Evolutionary conservation across 306 rosid genomes (phyloP).

Genomic region (Trifolium dubium): DNA sequence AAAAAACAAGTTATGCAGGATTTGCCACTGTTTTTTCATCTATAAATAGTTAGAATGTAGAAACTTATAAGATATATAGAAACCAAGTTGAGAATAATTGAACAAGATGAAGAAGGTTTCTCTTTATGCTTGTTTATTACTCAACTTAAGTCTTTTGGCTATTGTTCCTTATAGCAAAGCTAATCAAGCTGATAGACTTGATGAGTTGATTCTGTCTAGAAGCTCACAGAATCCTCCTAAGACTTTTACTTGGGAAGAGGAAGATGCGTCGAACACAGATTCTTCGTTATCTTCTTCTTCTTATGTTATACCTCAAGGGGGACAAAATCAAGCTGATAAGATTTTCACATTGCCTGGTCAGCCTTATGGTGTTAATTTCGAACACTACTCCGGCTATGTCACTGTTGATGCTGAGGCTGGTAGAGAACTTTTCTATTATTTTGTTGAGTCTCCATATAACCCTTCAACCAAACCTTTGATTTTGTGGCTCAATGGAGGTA

Average conservation of each 20-base stretch:
- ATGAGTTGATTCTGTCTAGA: slow-evolving; percentile 43
- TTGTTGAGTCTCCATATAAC: slow-evolving; percentile 57
- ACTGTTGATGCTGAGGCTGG: slow-evolving; percentile 55
- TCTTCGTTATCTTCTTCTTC: slow-evolving; percentile 1
- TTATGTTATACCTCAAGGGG: slow-evolving; percentile 38
- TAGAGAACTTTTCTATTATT: slow-evolving; percentile 62
- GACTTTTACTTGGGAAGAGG: slow-evolving; percentile 31
- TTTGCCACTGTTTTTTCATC: not conserved
- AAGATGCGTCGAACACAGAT: slow-evolving; percentile 22
- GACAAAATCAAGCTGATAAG: slow-evolving; percentile 46
- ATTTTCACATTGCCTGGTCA: slow-evolving; percentile 64
- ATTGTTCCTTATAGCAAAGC: slow-evolving; percentile 38
- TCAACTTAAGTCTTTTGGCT: slow-evolving; percentile 37
- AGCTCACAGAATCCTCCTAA: slow-evolving; percentile 37
- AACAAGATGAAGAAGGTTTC: slow-evolving; percentile 35
- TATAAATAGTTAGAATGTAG: not conserved
- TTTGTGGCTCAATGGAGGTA: slow-evolving; percentile 79
- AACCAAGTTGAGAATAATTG: not conserved
- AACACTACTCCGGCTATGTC: slow-evolving; percentile 66
- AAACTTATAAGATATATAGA: not conserved
- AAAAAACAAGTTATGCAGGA: not conserved
- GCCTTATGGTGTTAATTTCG: slow-evolving; percentile 57
- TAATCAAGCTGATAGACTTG: slow-evolving; percentile 50
- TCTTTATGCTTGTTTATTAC: slow-evolving; percentile 35
- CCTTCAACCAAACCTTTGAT: slow-evolving; percentile 55